Evolutionary conservation across 1,139 yeast genomes (phyloP), one percentile per base, ranked within the genome.

Genomic region (Candida pseudocylindracea): DNA sequence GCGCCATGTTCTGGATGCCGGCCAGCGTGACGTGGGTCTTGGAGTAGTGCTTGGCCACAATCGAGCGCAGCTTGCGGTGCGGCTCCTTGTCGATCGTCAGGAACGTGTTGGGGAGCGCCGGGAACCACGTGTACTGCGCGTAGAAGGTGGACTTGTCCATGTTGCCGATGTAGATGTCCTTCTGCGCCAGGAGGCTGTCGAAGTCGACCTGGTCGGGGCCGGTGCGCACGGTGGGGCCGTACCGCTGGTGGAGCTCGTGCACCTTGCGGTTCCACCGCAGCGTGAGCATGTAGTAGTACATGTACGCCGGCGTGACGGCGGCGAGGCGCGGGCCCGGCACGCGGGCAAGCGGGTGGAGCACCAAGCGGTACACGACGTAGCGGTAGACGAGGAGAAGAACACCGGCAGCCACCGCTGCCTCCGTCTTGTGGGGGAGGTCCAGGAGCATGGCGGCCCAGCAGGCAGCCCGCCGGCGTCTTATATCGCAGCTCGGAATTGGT

Each of bases 111-210:
- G 13, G 26, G 12, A 13, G 29, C 11, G 12, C 12, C 12, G 29
- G 31, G 20, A 13, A 27, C n/a, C 10, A 8, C 12, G 29, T 13
- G 29, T 29, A 32, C 24, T 29, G n/a, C 31, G 26, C 8, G 31
- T 32, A 32, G 12, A 13, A 29, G 7, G 26, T 20, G 31, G 27
- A 31, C 28, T 32, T 32, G 29, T 31, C 31, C 29, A 32, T 26
- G 34, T 32, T 32, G 6, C 12, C 10, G 8, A 11, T 27, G 24
- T 32, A 32, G 11, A 32, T 27, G n/a, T 29, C 34, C 10, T 12
- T 3, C 8, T 9, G 7, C 7, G 15, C 13, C 27, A 2, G 31
- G 30, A 26, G 26, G 26, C 5, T 10, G 11, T 15, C 27, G 3
- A 7, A 32, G 27, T 20, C 20, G 30, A 7, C 20, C 6, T 7